Percentiles rank a stretch among this genome's conserved stretches.
These are phyloP conservation scores for Lodderomyces parapsilosis DNA, from an alignment of 1,139 yeast genomes.

Conservation along the genomic window DNA sequence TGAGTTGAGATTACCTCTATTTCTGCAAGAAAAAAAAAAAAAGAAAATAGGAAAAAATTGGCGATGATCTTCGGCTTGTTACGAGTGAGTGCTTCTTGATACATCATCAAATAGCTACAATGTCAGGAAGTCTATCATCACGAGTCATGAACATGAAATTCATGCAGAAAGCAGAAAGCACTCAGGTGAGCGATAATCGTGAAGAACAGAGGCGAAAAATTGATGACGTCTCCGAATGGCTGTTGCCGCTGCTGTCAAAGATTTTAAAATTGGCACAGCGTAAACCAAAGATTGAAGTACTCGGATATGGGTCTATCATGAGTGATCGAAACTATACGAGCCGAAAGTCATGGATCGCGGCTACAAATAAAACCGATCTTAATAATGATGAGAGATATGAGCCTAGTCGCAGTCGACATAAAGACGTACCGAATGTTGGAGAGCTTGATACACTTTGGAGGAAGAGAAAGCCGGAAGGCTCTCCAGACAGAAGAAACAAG, in stretches of 20 bases:
- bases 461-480: constrained; percentile 18
- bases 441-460: constrained; percentile 31
- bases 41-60: too few species aligned
- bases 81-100: not conserved
- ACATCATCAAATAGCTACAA: constrained; percentile 13
- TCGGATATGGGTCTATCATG: constrained; percentile 48
- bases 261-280: constrained; percentile 17
- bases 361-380: constrained; percentile 8
- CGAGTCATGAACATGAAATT: constrained; percentile 73
- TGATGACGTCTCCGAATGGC: constrained; percentile 65
- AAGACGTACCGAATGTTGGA: constrained; percentile 2
- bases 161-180: constrained; percentile 38
- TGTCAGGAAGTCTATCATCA: constrained; percentile 51
- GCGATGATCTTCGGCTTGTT: constrained; percentile 4
- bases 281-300: constrained; percentile 14
- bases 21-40: not conserved
- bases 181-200: constrained; percentile 22
- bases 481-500: constrained; percentile 13
- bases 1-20: not conserved
- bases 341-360: constrained; percentile 26
- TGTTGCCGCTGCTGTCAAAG: constrained; percentile 34
- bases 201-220: constrained; percentile 36
- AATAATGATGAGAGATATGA: not conserved
- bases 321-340: constrained; percentile 13
- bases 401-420: not conserved